A percentile compares a stretch with the other conserved stretches of the same genome.
Conservation (phyloP, 176 grass and related monocot species). For the Avena sativa region DNA sequence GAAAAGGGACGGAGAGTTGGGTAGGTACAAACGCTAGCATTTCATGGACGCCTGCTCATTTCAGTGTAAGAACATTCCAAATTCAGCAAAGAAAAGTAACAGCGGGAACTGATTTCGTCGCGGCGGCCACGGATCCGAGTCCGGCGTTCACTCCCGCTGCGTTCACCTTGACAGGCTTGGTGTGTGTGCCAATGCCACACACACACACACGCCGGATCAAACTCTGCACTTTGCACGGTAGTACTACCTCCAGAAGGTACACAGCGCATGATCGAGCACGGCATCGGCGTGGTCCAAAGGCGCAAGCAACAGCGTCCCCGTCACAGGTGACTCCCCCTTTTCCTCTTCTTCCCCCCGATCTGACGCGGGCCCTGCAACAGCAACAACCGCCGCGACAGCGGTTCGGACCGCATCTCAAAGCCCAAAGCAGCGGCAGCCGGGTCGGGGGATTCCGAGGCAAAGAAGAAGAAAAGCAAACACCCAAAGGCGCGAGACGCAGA, state of each 20-base stretch:
- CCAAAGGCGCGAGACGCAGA: constrained; percentile 18
- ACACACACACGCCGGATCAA: background rate
- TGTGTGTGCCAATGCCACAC: background rate
- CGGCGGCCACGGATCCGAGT: background rate
- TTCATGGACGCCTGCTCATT: background rate
- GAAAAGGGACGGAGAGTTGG: no score
- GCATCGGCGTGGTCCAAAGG: constrained; percentile 25
- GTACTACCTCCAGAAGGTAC: background rate
- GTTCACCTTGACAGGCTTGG: background rate
- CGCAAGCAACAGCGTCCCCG: background rate
- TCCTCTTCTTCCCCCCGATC: background rate
- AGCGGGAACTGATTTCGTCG: background rate
- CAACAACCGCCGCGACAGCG: background rate
- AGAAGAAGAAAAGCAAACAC: background rate
- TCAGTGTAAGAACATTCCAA: background rate
- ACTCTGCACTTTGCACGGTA: background rate
- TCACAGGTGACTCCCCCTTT: constrained; percentile 33
- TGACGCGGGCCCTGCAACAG: constrained; percentile 22
- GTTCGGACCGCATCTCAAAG: background rate
- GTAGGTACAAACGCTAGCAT: no score
- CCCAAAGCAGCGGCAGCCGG: constrained; percentile 8
- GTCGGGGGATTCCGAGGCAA: constrained; percentile 43
- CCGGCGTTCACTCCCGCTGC: background rate
- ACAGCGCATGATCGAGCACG: constrained; percentile 14
- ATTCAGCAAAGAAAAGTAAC: background rate